Evolutionary conservation across 2,329 filamentous ascomycete species (phyloP), one percentile per base, ranked within the genome.

Genomic region (Leptographium radiaticola): DNA sequence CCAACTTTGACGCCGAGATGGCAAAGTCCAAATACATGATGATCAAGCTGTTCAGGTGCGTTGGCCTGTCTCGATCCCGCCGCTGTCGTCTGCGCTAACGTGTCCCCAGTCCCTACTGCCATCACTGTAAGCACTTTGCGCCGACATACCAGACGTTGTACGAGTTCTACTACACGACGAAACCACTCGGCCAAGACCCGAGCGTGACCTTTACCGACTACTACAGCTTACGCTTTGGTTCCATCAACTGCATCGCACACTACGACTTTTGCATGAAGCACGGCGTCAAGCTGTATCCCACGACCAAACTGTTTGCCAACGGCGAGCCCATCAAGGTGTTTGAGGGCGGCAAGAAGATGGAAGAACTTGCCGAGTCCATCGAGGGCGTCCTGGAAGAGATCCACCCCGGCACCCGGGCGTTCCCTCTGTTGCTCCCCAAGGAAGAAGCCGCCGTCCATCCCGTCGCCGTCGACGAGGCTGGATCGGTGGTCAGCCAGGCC

Each of bases 91-190:
- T 5, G 25, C 34, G 36, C 10, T 39, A 39, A 56, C 33, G 38
- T 36, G n/a, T 42, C 42, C 39, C 42, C 50, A 81, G 79, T 61
- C 79, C 79, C 12, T 80, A 73, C 59, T 82, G 79, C 68, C 76
- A 76, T 48, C 89, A 95, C 68, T 96, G 90, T 71, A 77, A 77
- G 66, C 74, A 77, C 50, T 87, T 89, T 63, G 89, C 87, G 52
- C 93, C 93, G 9, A 84, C 81, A 51, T 96, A 82, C 75, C 89
- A 97, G 70, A 96, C 90, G 6, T 69, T 91, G 15, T 95, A 97
- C 75, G 93, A 98, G 71, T 96, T 84, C 69, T 98, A 96, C 72
- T 74, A 88, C 71, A 96, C 90, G 40, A 93, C 88, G 40, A 84
- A 89, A 62, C 84, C 86, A 16, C 71, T 84, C 66, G 62, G 73